Base-by-base conservation (phyloP, 1,284 basidiomycete species). In the Exsudoporus floridanus region DNA sequence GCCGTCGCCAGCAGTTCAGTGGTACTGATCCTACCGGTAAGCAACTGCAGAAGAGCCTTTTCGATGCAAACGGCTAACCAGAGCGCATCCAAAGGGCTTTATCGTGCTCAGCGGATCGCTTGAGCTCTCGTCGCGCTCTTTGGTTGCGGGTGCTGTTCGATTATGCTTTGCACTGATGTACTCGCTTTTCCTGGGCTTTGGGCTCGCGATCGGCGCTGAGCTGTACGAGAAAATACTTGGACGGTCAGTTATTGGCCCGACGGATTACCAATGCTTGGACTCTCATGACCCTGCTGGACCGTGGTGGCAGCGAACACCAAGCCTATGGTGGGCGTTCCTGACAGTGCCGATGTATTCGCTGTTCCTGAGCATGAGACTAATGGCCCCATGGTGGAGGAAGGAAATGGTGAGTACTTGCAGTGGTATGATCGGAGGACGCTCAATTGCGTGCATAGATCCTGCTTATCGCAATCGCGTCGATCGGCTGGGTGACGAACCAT, bases 61-160 rank as follows among this genome's bases (percentile, higher is more conserved):
- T 12, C 14, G 28, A 33, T n/a, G 19, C 8, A 33, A 35, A 4
- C 1, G 23, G 13, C 48, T 60, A 12, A 58, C 37, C 27, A 33
- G 33, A 44, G n/a, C 40, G n/a, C 34, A 47, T 43, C 65, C 49
- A 51, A 65, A 78, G 79, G 91, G 86, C 41, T 92, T 90, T 65
- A 88, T 92, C 60, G 88, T 93, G 14, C 76, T 92, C 10, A 84
- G 78, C 56, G 92, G 91, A 38, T 81, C 88, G 21, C 82, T 96
- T 43, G 94, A 96, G 69, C 75, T 95, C 31, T 84, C 83, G 63
- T 90, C 77, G 31, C 79, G 88, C 44, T 88, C 88, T 57, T 86
- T 94, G 62, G 83, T 92, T 18, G 81, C 89, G 0, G 90, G 92
- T n/a, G 87, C 90, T 19, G 92, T 95, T 35, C 81, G 92, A 36